phyloP scores from a whole-genome alignment of 345 rosid genomes.

The Acer campestre region DNA sequence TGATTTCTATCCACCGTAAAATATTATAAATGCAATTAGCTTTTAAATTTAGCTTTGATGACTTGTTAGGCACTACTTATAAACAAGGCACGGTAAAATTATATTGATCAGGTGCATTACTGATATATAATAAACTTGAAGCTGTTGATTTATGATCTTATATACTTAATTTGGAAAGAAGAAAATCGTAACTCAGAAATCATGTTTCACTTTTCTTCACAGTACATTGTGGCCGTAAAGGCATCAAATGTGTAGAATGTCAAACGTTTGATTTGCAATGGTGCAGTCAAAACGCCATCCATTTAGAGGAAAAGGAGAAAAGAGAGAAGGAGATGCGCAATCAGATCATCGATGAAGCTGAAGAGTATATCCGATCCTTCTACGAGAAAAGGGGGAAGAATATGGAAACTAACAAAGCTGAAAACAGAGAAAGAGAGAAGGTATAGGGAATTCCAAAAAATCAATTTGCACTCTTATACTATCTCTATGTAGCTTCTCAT shows the following conservation, averaged over 20 bases:
- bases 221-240: background rate
- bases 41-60: background rate
- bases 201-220: slow-evolving; percentile 7
- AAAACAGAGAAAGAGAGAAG: slow-evolving; percentile 94
- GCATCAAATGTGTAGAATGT: slow-evolving; percentile 11
- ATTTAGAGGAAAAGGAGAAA: slow-evolving; percentile 93
- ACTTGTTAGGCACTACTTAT: background rate
- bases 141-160: background rate
- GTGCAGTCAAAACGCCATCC: slow-evolving; percentile 73
- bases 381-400: slow-evolving; percentile 78
- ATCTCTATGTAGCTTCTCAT: background rate
- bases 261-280: slow-evolving; percentile 17
- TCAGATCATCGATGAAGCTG: slow-evolving; percentile 87
- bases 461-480: background rate
- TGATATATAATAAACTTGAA: background rate
- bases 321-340: slow-evolving; percentile 90
- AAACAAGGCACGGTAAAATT: background rate
- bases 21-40: background rate
- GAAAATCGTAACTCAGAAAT: background rate
- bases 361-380: slow-evolving; percentile 72
- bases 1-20: background rate
- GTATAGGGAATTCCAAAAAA: slow-evolving; percentile 26
- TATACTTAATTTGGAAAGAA: background rate
- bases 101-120: slow-evolving; percentile 4
- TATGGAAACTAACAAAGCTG: slow-evolving; percentile 69